These are phyloP conservation scores for Candida fluviatilis DNA, from an alignment of 805 yeast genomes.

Conservation along the genomic window DNA sequence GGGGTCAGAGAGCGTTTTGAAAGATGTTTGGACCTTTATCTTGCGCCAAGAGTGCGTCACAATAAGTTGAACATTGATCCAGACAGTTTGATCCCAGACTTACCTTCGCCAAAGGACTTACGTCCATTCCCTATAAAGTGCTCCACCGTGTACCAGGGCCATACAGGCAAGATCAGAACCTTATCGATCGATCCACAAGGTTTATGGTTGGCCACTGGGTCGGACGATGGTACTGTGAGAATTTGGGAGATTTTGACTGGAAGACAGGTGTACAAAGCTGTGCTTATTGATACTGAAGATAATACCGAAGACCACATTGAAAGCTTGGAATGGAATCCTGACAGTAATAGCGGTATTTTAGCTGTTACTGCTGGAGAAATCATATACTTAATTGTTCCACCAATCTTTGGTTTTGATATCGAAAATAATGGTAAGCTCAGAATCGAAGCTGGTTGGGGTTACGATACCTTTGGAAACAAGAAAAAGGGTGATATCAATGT, in stretches of 20 bases:
- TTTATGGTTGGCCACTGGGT: constrained; percentile 94
- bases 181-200: constrained; percentile 86
- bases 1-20: constrained; percentile 87
- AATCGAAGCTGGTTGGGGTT: constrained; percentile 91
- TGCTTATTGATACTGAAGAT: constrained; percentile 48
- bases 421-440: constrained; percentile 77
- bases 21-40: constrained; percentile 85
- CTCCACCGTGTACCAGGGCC: constrained; percentile 82
- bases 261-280: constrained; percentile 77
- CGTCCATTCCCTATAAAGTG: constrained; percentile 94
- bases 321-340: constrained; percentile 88
- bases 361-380: constrained; percentile 83
- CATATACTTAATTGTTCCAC: constrained; percentile 79
- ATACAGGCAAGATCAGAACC: constrained; percentile 75
- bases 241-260: constrained; percentile 98
- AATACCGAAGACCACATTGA: constrained; percentile 74
- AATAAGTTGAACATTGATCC: constrained; percentile 92
- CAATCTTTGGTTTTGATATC: constrained; percentile 81
- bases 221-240: constrained; percentile 93
- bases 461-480: constrained; percentile 57
- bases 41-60: constrained; percentile 94
- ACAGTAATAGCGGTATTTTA: constrained; percentile 63
- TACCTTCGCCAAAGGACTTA: constrained; percentile 94
- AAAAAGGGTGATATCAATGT: constrained; percentile 34
- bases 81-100: constrained; percentile 89